Evolutionary conservation across 306 rosid genomes (phyloP).

Genomic region (Cucumis melo): DNA sequence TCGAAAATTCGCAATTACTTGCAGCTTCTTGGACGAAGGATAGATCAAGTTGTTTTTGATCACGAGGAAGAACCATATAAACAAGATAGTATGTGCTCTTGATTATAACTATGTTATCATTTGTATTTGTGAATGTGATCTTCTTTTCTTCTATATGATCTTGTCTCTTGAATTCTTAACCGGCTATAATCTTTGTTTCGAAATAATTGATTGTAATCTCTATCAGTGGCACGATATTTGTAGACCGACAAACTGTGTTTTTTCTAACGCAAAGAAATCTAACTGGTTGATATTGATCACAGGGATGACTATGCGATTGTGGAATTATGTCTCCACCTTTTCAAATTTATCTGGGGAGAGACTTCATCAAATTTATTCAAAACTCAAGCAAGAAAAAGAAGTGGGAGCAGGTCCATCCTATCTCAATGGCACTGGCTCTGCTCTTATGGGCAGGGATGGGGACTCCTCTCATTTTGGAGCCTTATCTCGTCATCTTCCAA

Average conservation of each 20-base stretch:
- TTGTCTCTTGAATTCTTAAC: neutral
- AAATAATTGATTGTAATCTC: neutral
- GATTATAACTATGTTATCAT: neutral
- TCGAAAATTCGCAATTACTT: conserved; percentile 77
- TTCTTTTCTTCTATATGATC: neutral
- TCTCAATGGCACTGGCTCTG: conserved; percentile 44
- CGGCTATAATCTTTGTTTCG: neutral
- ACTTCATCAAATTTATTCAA: conserved; percentile 80
- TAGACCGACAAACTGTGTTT: neutral
- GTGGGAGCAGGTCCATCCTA: conserved; percentile 75
- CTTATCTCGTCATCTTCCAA: conserved; percentile 31
- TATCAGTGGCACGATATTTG: neutral
- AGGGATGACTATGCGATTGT: conserved; percentile 92
- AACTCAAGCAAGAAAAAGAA: conserved; percentile 70
- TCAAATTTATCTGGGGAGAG: conserved; percentile 96
- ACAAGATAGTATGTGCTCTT: conserved; percentile 75
- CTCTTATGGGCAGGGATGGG: conserved; percentile 43
- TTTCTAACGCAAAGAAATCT: neutral
- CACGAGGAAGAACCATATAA: conserved; percentile 70
- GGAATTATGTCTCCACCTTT: conserved; percentile 95
- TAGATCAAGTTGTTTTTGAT: conserved; percentile 72
- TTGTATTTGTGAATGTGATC: neutral
- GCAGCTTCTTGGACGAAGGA: conserved; percentile 90
- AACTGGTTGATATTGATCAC: conserved; percentile 1
- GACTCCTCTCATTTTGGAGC: conserved; percentile 26